Evolutionary conservation across 2,329 filamentous ascomycete species (phyloP).

Genomic region (Microsporum canis): DNA sequence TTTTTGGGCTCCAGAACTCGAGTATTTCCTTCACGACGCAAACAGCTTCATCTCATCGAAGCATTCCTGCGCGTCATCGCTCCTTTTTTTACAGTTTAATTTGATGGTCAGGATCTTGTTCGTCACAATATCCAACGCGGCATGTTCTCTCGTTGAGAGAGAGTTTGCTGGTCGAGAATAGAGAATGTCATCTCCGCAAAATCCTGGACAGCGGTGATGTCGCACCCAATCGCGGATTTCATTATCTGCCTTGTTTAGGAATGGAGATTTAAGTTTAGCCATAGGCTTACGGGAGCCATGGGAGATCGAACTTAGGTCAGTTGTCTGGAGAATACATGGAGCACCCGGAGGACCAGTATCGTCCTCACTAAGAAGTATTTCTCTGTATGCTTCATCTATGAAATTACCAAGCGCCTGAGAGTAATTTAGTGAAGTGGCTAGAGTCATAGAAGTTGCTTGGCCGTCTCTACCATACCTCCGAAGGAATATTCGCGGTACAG

Average conservation of each 20-base stretch:
- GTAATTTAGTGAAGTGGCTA: neutral
- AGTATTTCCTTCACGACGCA: no score
- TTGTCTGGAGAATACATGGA: neutral
- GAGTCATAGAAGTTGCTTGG: neutral
- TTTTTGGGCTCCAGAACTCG: no score
- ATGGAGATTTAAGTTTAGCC: neutral
- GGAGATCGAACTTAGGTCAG: neutral
- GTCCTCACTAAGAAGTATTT: neutral
- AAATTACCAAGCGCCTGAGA: neutral
- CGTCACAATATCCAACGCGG: neutral
- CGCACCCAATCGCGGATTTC: neutral
- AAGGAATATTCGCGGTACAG: neutral
- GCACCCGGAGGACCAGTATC: neutral
- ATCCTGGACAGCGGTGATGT: neutral
- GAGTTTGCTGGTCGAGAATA: neutral
- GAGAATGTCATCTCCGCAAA: neutral
- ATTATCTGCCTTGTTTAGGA: neutral
- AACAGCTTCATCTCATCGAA: no score
- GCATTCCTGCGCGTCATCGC: no score
- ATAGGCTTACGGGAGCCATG: neutral
- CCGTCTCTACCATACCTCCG: conserved; percentile 12
- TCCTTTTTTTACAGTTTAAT: no score
- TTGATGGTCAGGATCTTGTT: neutral
- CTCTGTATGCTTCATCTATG: neutral
- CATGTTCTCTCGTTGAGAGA: neutral